Conservation (phyloP, 2,329 filamentous ascomycete species). For the Dryadomyces sulphureus region DNA sequence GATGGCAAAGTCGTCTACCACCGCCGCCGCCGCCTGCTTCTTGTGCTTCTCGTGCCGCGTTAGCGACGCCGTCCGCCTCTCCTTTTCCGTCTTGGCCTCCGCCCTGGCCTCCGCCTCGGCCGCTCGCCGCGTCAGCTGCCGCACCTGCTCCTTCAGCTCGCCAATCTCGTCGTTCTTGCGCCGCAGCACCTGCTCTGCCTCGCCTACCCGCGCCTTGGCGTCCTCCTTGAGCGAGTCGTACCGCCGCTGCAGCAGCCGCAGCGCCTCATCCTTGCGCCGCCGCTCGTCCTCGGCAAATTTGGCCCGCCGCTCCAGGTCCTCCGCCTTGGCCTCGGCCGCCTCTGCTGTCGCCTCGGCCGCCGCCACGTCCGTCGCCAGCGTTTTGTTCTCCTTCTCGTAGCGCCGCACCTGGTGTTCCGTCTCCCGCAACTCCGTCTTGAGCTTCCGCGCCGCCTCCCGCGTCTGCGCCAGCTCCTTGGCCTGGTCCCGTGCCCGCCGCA, state of each 20-base stretch:
- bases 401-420: slow-evolving; percentile 28
- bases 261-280: slow-evolving; percentile 30
- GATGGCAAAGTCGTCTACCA: slow-evolving; percentile 4
- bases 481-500: slow-evolving; percentile 38
- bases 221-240: slow-evolving; percentile 39
- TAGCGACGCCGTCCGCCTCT: not conserved
- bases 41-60: not conserved
- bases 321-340: slow-evolving; percentile 12
- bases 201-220: slow-evolving; percentile 36
- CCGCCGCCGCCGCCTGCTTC: not conserved
- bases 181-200: slow-evolving; percentile 39
- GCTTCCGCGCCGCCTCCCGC: slow-evolving; percentile 34
- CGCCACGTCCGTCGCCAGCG: slow-evolving; percentile 17
- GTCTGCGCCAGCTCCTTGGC: slow-evolving; percentile 35
- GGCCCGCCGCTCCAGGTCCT: slow-evolving; percentile 17
- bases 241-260: slow-evolving; percentile 30
- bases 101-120: no score
- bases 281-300: slow-evolving; percentile 17
- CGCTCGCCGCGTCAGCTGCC: not conserved
- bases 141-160: slow-evolving; percentile 31
- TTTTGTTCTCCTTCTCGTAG: slow-evolving; percentile 21
- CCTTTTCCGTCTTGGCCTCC: not conserved
- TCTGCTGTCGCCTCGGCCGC: slow-evolving; percentile 14
- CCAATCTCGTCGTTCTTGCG: slow-evolving; percentile 42
- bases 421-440: slow-evolving; percentile 33